phyloP scores from a whole-genome alignment of 2,329 filamentous ascomycete species.

The Claviceps purpurea region DNA sequence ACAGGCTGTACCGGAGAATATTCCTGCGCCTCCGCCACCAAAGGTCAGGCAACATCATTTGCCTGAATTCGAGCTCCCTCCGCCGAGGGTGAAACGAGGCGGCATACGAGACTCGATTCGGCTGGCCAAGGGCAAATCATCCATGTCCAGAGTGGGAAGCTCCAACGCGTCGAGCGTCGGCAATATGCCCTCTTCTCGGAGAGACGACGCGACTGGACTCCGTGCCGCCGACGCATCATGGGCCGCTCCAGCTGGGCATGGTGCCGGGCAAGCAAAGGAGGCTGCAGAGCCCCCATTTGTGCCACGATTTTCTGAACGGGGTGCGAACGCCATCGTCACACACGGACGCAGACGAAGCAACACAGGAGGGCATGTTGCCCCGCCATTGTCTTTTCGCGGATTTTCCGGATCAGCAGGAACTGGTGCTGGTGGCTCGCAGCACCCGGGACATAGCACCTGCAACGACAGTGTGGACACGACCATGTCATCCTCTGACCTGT shows the following conservation, averaged over 20 bases:
- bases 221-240: conserved; percentile 27
- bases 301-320: conserved; percentile 52
- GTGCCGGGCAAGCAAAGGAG: conserved; percentile 39
- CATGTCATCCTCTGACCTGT: conserved; percentile 48
- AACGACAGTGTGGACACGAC: conserved; percentile 44
- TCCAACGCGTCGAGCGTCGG: conserved; percentile 34
- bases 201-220: conserved; percentile 23
- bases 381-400: conserved; percentile 61
- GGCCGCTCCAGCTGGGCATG: conserved; percentile 20
- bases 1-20: conserved; percentile 64
- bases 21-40: conserved; percentile 38
- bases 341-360: conserved; percentile 84
- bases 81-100: conserved; percentile 32
- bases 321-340: conserved; percentile 25
- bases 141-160: conserved; percentile 38
- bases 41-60: conserved; percentile 23
- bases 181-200: conserved; percentile 22
- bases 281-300: conserved; percentile 61
- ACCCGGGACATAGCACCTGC: conserved; percentile 42
- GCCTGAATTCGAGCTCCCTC: conserved; percentile 38
- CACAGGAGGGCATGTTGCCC: conserved; percentile 62
- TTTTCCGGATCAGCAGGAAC: conserved; percentile 48
- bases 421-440: conserved; percentile 24
- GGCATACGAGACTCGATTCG: conserved; percentile 80
- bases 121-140: conserved; percentile 59